These are phyloP conservation scores for Fusarium sororula DNA, from an alignment of 2,329 filamentous ascomycete genomes.

Conservation along the genomic window DNA sequence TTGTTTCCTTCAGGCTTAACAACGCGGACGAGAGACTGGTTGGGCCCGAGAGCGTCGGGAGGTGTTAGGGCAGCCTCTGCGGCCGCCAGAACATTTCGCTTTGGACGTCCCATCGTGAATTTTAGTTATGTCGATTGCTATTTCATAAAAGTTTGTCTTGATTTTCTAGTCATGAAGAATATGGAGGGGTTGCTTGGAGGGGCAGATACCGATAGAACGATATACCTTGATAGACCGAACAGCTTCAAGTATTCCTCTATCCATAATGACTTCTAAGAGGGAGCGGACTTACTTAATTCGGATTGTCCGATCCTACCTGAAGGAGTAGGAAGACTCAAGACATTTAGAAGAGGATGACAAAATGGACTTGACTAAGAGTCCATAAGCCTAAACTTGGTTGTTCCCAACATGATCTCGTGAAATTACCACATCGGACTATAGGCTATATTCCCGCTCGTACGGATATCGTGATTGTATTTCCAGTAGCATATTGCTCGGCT, in stretches of 20 bases:
- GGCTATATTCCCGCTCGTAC: neutral
- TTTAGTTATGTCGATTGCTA: neutral
- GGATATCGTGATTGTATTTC: neutral
- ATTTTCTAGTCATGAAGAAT: constrained; percentile 18
- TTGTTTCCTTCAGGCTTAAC: constrained; percentile 88
- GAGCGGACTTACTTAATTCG: constrained; percentile 21
- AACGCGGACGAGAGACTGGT: constrained; percentile 78
- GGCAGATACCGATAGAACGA: constrained; percentile 28
- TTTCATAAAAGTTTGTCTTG: neutral
- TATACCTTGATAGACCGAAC: constrained; percentile 6
- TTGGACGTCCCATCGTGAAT: constrained; percentile 54
- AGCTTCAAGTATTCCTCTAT: constrained; percentile 12
- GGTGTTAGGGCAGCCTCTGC: constrained; percentile 75
- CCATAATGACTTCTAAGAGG: neutral
- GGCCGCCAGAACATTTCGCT: constrained; percentile 80
- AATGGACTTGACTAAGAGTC: neutral
- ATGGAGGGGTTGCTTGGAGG: constrained; percentile 34
- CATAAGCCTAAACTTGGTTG: neutral
- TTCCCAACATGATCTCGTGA: neutral
- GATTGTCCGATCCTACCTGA: neutral
- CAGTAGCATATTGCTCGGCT: neutral
- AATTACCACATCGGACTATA: neutral
- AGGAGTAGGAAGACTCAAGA: neutral
- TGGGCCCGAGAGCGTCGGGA: constrained; percentile 66
- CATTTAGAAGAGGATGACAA: neutral